Evolutionary conservation across 2,329 filamentous ascomycete species (phyloP).

Genomic region (Neofusicoccum parvum): DNA sequence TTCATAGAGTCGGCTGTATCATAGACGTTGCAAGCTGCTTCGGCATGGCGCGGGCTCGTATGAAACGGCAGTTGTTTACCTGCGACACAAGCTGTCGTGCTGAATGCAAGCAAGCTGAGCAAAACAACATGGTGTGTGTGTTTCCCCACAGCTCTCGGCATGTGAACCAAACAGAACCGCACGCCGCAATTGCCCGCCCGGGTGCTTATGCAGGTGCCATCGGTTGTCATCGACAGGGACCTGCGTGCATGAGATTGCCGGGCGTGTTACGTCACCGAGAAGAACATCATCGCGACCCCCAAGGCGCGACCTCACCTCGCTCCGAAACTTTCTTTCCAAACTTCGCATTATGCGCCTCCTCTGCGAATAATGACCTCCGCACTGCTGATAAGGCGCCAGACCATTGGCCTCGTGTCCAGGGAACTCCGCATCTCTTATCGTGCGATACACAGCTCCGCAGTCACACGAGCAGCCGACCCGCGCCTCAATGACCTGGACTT

Average conservation of each 20-base stretch:
- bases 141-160: neutral
- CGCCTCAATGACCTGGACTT: constrained; percentile 54
- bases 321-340: neutral
- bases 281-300: neutral
- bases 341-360: neutral
- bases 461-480: constrained; percentile 44
- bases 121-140: neutral
- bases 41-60: neutral
- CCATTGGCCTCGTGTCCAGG: neutral
- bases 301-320: neutral
- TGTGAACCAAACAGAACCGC: neutral
- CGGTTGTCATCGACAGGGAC: constrained; percentile 1
- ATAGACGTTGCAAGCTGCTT: constrained; percentile 16
- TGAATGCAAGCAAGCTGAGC: neutral
- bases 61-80: constrained; percentile 9
- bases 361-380: constrained; percentile 1
- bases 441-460: constrained; percentile 29
- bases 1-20: constrained; percentile 20
- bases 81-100: neutral
- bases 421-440: constrained; percentile 27
- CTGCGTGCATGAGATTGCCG: constrained; percentile 2
- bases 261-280: constrained; percentile 10
- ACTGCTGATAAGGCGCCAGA: neutral
- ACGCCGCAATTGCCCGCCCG: neutral
- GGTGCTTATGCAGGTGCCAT: neutral